Evolutionary conservation across 331 rosid genomes (phyloP), one percentile per base, ranked within the genome.

Genomic region (Cydonia oblonga): DNA sequence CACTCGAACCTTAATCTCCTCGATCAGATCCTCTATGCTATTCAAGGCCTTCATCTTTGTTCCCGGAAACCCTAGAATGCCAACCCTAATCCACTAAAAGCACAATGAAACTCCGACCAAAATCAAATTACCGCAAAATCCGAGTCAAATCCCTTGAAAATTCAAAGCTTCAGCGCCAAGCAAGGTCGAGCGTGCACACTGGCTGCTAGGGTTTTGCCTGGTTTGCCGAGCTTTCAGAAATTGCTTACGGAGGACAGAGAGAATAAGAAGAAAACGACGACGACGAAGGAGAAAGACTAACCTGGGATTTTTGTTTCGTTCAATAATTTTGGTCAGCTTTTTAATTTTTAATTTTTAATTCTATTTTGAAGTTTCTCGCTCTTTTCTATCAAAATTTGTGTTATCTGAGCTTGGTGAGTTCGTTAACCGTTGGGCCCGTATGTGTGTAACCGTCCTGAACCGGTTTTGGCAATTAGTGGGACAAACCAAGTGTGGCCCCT

Each of bases 1-100:
- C 65, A 89, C 68, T 62, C 99, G 96, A 51, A 90, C 80, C 79
- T 91, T 87, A 73, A 83, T 82, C 77, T 95, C 97, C 29, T 91
- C 87, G 71, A 95, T 87, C 85, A 95, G 87, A 90, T 90, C 97
- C 74, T 80, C 76, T 2, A 95, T 29, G 70, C 88, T 87, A 82
- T 79, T 87, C 81, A 87, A 87, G 40, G 83, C 72, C 84, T 86
- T 87, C 96, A 84, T 86, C 64, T 75, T 49, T 81, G 42, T 52
- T 73, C 46, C 57, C 74, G 33, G 54, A 69, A 82, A 64, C 78
- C 81, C 64, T 58, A 76, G 70, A 28, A 68, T 49, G 71, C 75
- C 14, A 29, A 7, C 62, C 62, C 67, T 29, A 67, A 74, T 71
- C 69, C 80, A 22, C 74, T 30, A 38, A 44, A 29, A 35, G n/a